These are phyloP conservation scores for Talaromyces adpressus DNA, from an alignment of 495 filamentous ascomycete genomes.

Conservation along the genomic window DNA sequence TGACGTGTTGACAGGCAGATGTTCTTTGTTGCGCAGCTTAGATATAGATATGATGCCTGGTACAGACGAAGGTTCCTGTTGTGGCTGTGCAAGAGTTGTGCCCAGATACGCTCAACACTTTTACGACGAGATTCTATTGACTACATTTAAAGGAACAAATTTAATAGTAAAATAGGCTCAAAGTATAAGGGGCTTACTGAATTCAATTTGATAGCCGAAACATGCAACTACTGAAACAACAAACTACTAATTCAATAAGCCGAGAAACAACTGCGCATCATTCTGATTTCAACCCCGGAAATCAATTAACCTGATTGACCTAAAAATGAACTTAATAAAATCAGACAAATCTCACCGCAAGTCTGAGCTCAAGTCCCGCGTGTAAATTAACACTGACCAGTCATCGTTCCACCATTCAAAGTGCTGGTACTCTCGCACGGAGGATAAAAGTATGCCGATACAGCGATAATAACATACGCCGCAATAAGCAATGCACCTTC, in stretches of 20 bases:
- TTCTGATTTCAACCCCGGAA: not conserved
- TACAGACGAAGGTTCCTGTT: not conserved
- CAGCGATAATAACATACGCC: constrained; percentile 73
- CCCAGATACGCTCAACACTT: not conserved
- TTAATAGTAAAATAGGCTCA: not conserved
- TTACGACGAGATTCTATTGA: not conserved
- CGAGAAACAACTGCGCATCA: not conserved
- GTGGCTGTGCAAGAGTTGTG: not conserved
- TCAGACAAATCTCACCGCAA: not conserved
- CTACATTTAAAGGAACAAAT: not conserved
- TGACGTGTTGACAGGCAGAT: not conserved
- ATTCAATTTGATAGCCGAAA: not conserved
- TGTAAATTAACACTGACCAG: not conserved
- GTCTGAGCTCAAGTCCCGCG: not conserved
- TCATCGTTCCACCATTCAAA: constrained; percentile 17
- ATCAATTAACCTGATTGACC: not conserved
- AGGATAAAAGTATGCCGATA: constrained; percentile 61
- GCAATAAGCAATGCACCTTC: constrained; percentile 78
- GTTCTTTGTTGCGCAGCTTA: not conserved
- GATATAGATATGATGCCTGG: not conserved
- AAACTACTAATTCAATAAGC: not conserved
- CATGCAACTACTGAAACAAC: not conserved
- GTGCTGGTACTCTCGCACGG: constrained; percentile 39
- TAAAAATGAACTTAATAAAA: not conserved
- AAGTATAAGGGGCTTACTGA: not conserved